Conservation (phyloP, 768 basidiomycete species). For the Collybiopsis luxurians region DNA sequence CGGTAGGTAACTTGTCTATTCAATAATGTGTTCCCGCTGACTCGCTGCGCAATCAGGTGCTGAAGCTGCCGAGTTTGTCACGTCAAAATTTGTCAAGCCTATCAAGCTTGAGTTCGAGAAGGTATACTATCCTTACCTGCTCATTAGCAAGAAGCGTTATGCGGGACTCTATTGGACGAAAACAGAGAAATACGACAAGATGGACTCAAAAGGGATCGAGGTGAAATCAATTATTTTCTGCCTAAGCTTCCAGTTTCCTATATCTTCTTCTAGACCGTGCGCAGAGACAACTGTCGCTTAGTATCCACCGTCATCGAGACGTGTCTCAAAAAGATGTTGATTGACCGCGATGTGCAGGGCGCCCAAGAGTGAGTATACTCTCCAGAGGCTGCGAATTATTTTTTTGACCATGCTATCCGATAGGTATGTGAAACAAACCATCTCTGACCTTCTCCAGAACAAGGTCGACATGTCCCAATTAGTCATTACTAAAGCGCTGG, state of each 20-base stretch:
- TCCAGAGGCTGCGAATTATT: neutral
- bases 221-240: constrained; percentile 36
- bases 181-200: constrained; percentile 95
- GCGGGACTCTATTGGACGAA: constrained; percentile 98
- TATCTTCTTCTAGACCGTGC: constrained; percentile 69
- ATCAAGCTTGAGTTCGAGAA: constrained; percentile 99
- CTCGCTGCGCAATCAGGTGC: constrained; percentile 49
- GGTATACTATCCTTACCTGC: constrained; percentile 96
- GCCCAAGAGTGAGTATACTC: constrained; percentile 79
- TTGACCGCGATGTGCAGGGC: constrained; percentile 89
- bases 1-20: constrained; percentile 46
- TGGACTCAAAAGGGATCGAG: constrained; percentile 99
- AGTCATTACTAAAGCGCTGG: constrained; percentile 95
- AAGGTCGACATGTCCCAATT: constrained; percentile 98
- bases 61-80: constrained; percentile 91
- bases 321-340: constrained; percentile 96
- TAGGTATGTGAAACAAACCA: constrained; percentile 92
- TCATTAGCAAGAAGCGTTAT: constrained; percentile 99
- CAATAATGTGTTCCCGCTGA: neutral
- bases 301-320: constrained; percentile 98
- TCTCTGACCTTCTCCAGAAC: constrained; percentile 93
- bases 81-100: constrained; percentile 86
- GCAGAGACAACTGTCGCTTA: constrained; percentile 97
- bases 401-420: neutral
- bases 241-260: neutral